Base-by-base conservation (phyloP, 805 yeast species). In the Yarrowia hollandica region DNA sequence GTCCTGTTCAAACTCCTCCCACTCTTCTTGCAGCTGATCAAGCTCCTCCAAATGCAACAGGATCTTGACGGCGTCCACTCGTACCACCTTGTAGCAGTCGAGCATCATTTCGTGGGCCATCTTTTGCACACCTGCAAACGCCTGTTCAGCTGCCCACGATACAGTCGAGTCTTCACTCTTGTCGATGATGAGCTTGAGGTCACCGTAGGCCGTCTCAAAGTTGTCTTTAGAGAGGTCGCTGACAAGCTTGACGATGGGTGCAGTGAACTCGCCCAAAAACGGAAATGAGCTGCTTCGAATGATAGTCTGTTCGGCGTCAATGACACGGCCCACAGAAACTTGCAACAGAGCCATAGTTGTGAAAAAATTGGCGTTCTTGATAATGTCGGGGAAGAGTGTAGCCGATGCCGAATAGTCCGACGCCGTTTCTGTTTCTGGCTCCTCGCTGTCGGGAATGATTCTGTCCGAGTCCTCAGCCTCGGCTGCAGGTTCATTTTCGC, bases 1-100 rank as follows among this genome's bases (percentile, higher is more conserved):
- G 5, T 48, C 55, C 22, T 48, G 33, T 12, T 48, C 55, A 30
- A 48, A 48, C 39, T 48, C 39, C 22, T 48, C 39, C 55, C 55
- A 48, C 16, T 48, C 30, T 1, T 48, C 30, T 25, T 44, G 54
- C 9, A 48, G 55, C 19, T 48, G 15, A 10, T 15, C 8, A 15
- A 48, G 19, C 6, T 31, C 39, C 30, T 48, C 55, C 30, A 48
- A 2, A 15, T 48, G 55, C 39, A 48, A 23, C 39, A 48, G 39
- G 10, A 0, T 33, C 30, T 33, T 48, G 30, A 23, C 55, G 5
- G 55, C 34, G 14, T 48, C 55, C 15, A 30, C 38, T 15, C 39
- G 18, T 12, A 33, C 39, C 28, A 48, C 55, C 30, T 31, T 33
- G 39, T 31, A 48, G 39, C 55, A 48, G 30, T 21, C 38, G 3